These are phyloP conservation scores for Auxenochlorella protothecoides DNA, from an alignment of 139 green algal species.

Conservation along the genomic window DNA sequence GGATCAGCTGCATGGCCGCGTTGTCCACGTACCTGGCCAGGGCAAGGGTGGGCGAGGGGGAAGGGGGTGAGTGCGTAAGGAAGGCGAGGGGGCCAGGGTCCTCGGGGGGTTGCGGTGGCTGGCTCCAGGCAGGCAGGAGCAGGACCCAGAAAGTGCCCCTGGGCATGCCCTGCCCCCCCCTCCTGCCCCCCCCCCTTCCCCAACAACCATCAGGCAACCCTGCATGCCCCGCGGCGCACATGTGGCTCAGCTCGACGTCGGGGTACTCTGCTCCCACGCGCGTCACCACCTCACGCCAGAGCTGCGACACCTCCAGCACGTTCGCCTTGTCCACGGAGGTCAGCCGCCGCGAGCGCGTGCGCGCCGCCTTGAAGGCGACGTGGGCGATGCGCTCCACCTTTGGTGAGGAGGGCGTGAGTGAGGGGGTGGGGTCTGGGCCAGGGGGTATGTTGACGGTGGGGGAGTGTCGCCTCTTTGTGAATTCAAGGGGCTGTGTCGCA, in stretches of 20 bases:
- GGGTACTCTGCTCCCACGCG: slow-evolving; percentile 69
- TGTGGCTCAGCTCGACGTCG: slow-evolving; percentile 95
- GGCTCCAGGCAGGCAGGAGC: background rate
- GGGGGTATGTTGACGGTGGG: too few species aligned
- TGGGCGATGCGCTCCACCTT: slow-evolving; percentile 91
- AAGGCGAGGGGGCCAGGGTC: background rate
- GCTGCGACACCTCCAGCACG: slow-evolving; percentile 85
- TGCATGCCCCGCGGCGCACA: slow-evolving; percentile 37
- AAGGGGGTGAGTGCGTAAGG: background rate
- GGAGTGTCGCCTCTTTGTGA: too few species aligned
- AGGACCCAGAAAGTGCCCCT: background rate
- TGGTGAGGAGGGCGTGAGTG: background rate
- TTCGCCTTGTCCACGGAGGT: slow-evolving; percentile 96
- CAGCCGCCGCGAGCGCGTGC: slow-evolving; percentile 66
- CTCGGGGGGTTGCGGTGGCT: background rate
- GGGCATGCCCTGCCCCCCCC: background rate
- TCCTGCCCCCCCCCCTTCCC: background rate
- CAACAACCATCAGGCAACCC: background rate
- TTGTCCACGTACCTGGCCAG: slow-evolving; percentile 89
- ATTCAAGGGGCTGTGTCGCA: too few species aligned
- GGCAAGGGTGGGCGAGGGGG: background rate
- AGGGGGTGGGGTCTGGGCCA: too few species aligned
- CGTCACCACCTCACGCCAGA: slow-evolving; percentile 79
- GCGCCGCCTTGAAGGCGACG: slow-evolving; percentile 86
- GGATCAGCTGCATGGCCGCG: slow-evolving; percentile 96